These are phyloP conservation scores for Aureobasidium zeae DNA, from an alignment of 2,329 filamentous ascomycete species.

Conservation along the genomic window DNA sequence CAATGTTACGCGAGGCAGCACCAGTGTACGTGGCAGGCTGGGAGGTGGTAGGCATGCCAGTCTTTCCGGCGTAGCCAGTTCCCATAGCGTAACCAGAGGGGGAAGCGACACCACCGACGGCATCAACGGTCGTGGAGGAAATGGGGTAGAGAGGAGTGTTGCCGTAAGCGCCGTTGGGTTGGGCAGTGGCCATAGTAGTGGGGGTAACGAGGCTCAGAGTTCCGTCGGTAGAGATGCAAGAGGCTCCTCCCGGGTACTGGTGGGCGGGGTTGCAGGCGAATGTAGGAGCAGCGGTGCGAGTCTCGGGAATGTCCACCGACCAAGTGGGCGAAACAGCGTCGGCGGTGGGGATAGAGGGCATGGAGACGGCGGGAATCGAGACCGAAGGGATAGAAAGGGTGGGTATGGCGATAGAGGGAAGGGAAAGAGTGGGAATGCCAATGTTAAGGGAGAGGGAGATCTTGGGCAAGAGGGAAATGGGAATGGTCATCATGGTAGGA, in stretches of 20 bases:
- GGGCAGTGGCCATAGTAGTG: not conserved
- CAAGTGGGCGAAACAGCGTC: not conserved
- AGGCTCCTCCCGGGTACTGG: too few species aligned
- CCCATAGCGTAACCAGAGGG: not conserved
- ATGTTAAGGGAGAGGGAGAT: too few species aligned
- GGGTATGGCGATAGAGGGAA: not conserved
- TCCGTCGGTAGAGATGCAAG: not conserved
- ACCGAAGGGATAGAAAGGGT: not conserved
- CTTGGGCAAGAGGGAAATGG: not conserved
- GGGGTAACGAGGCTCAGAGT: not conserved
- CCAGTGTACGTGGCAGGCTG: conserved; percentile 5
- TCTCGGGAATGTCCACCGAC: too few species aligned
- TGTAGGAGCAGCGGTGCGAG: too few species aligned
- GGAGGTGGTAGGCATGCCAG: not conserved
- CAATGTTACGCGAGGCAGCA: conserved; percentile 9
- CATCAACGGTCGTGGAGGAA: not conserved
- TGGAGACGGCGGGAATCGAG: not conserved
- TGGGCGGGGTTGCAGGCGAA: too few species aligned
- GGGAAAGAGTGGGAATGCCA: not conserved
- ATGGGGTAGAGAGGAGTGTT: conserved; percentile 5
- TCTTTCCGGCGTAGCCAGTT: not conserved
- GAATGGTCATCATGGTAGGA: conserved; percentile 1
- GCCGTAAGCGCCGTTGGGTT: not conserved
- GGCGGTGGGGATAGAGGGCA: not conserved
- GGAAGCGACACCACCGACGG: conserved; percentile 1